phyloP scores from a whole-genome alignment of 768 basidiomycete genomes.

The Mrakia gelida region DNA sequence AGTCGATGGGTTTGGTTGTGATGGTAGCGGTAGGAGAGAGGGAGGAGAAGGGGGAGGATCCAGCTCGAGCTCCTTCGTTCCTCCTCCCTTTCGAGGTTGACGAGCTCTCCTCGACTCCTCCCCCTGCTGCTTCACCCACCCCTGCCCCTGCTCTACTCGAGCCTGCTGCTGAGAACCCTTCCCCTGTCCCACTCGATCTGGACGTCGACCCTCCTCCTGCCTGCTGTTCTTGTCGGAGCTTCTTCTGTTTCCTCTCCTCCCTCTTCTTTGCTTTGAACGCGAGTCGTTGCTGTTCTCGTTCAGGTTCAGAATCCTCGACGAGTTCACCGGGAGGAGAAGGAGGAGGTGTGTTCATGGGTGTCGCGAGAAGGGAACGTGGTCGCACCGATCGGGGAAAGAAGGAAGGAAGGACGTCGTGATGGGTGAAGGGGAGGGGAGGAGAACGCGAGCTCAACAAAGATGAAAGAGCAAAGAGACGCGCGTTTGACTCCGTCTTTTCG shows the following conservation, averaged over 20 bases:
- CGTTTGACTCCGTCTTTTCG: no score
- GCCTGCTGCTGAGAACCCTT: slow-evolving; percentile 1
- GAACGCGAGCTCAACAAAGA: no score
- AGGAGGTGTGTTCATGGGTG: neutral
- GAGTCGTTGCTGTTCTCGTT: neutral
- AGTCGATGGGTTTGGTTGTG: neutral
- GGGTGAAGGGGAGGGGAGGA: neutral
- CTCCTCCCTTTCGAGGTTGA: neutral
- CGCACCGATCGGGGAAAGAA: neutral
- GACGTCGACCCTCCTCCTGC: neutral
- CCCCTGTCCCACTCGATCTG: slow-evolving; percentile 7
- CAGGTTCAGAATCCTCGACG: slow-evolving; percentile 21
- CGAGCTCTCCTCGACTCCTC: neutral
- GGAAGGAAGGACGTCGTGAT: neutral
- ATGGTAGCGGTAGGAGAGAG: neutral
- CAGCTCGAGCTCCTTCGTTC: neutral
- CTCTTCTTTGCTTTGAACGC: neutral
- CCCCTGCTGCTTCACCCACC: no score
- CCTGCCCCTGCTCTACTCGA: neutral
- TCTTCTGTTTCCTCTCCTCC: slow-evolving; percentile 11
- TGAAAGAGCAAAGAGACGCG: no score
- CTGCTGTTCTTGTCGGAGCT: no score
- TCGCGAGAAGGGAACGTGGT: neutral
- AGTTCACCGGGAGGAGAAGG: slow-evolving; percentile 6
- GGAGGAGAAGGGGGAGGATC: neutral